phyloP scores from a whole-genome alignment of 2,329 filamentous ascomycete genomes.

The Harringtonia lauricola region DNA sequence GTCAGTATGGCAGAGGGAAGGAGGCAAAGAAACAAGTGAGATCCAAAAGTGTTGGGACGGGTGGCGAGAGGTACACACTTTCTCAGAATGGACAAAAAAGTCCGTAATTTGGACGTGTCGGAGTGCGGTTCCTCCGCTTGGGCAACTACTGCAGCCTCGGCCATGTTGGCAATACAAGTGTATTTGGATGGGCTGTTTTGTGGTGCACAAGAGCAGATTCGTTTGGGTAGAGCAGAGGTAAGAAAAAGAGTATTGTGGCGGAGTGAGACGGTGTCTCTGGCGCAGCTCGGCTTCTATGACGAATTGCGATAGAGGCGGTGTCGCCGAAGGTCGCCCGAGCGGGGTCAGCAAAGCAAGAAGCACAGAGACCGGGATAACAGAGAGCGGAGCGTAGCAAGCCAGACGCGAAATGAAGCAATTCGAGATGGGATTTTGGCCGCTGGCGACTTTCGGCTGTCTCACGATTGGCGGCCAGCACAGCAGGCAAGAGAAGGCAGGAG shows the following conservation, averaged over 20 bases:
- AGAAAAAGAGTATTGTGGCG: too few relatives aligned
- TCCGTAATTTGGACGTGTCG: conserved; percentile 81
- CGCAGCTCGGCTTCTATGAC: too few relatives aligned
- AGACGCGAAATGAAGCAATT: too few relatives aligned
- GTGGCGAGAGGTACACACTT: conserved; percentile 52
- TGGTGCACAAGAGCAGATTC: too few relatives aligned
- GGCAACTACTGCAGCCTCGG: conserved; percentile 16
- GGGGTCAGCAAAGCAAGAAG: neutral
- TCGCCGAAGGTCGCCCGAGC: neutral
- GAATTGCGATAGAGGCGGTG: neutral
- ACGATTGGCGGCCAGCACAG: too few relatives aligned
- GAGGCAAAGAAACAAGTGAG: neutral
- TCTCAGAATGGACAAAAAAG: conserved; percentile 76
- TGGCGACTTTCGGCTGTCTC: too few relatives aligned
- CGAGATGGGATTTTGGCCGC: too few relatives aligned
- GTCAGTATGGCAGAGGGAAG: neutral
- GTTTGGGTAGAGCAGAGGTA: too few relatives aligned
- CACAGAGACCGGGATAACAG: too few relatives aligned
- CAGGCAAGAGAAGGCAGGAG: neutral
- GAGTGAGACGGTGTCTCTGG: too few relatives aligned
- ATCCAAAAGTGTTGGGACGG: neutral
- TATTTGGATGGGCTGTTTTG: too few relatives aligned
- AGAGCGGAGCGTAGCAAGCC: too few relatives aligned
- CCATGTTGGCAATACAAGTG: conserved; percentile 8
- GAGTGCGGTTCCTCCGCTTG: conserved; percentile 42